Percentiles rank a stretch among this genome's conserved stretches.
Evolutionary conservation across 2,329 filamentous ascomycete species (phyloP).

Genomic region (Sphaerulina vaccinii): DNA sequence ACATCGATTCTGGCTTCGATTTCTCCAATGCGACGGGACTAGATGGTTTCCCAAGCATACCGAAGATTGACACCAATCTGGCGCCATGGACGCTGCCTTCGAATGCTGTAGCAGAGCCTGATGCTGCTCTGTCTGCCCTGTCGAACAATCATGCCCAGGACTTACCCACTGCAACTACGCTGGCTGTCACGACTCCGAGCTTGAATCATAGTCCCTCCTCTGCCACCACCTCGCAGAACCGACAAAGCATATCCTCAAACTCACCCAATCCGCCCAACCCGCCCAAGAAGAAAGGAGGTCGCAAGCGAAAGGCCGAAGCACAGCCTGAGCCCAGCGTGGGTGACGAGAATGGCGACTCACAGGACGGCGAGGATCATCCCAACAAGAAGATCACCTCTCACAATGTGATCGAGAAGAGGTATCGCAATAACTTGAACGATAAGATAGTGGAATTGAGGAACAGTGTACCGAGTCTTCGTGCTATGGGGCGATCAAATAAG

Average conservation of each 20-base stretch:
- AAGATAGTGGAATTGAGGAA: constrained; percentile 92
- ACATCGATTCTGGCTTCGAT: constrained; percentile 31
- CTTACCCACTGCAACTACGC: constrained; percentile 16
- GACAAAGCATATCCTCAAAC: constrained; percentile 34
- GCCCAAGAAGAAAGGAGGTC: constrained; percentile 37
- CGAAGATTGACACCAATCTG: constrained; percentile 29
- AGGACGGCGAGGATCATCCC: constrained; percentile 42
- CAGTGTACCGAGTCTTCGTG: constrained; percentile 84
- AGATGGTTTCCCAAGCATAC: constrained; percentile 21
- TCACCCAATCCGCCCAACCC: constrained; percentile 36
- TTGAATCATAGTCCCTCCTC: constrained; percentile 36
- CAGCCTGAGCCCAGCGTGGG: constrained; percentile 20
- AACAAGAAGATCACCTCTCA: constrained; percentile 85
- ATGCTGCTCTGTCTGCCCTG: constrained; percentile 25
- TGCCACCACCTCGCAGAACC: constrained; percentile 24
- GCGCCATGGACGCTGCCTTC: constrained; percentile 29
- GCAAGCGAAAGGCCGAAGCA: constrained; percentile 38
- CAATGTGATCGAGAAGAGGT: constrained; percentile 97
- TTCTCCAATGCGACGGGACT: constrained; percentile 28
- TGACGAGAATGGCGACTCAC: constrained; percentile 49
- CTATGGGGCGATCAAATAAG: constrained; percentile 61
- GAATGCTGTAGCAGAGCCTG: constrained; percentile 19
- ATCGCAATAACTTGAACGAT: constrained; percentile 93
- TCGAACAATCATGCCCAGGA: constrained; percentile 27
- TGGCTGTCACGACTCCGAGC: constrained; percentile 28